Percentiles rank a stretch among this genome's conserved stretches.
These are phyloP conservation scores for Tephrocybe sp. DNA, from an alignment of 768 basidiomycete species.

Conservation along the genomic window DNA sequence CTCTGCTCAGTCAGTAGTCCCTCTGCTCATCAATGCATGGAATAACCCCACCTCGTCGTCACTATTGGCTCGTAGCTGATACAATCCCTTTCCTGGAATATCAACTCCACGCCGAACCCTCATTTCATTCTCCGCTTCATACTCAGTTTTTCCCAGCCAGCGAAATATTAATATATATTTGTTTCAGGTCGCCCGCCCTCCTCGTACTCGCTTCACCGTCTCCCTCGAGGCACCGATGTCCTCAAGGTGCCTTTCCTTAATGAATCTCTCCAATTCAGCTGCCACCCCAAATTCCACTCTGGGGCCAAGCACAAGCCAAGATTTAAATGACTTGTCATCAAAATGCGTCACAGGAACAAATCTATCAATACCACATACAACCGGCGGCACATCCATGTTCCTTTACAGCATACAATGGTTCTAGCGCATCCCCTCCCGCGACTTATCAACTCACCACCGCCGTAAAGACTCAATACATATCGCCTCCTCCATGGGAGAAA, in stretches of 20 bases:
- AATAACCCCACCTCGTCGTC: slow-evolving; percentile 9
- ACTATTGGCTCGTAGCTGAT: slow-evolving; percentile 3
- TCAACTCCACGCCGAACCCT: slow-evolving; percentile 9
- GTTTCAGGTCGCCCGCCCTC: not conserved
- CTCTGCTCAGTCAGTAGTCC: slow-evolving; percentile 6
- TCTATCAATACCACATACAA: slow-evolving; percentile 12
- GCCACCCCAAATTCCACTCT: not conserved
- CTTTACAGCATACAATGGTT: slow-evolving; percentile 15
- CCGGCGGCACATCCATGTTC: slow-evolving; percentile 32
- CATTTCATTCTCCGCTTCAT: slow-evolving; percentile 34
- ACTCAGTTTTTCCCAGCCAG: slow-evolving; percentile 17
- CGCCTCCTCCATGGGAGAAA: not conserved
- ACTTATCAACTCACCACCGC: not conserved
- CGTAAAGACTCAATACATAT: not conserved
- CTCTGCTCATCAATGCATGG: not conserved
- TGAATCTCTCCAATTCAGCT: not conserved
- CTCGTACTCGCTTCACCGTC: slow-evolving; percentile 11
- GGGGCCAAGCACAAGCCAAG: not conserved
- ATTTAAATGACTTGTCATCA: not conserved
- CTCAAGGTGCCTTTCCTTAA: not conserved
- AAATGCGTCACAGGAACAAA: slow-evolving; percentile 38
- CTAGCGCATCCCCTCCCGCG: slow-evolving; percentile 6
- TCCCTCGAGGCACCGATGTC: not conserved
- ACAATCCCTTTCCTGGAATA: slow-evolving; percentile 12
- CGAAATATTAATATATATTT: slow-evolving; percentile 12